A percentile compares a stretch with the other conserved stretches of the same genome.
Conservation (phyloP, 352 stramenopile species). For the Thalassiosira ordinaria region DNA sequence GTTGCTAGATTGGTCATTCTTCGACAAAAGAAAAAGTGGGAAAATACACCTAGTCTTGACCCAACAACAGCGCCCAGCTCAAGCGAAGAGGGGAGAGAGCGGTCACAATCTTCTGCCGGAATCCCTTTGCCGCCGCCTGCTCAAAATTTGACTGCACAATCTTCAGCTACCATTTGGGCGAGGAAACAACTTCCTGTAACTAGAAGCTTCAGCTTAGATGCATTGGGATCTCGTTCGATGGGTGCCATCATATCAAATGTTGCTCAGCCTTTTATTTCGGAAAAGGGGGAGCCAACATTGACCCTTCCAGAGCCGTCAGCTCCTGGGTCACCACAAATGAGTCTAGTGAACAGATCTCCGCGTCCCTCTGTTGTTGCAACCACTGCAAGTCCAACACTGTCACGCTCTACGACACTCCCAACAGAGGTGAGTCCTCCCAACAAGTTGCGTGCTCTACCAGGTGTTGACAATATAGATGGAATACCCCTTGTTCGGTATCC, state of each 20-base stretch:
- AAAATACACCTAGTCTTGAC: constrained; percentile 42
- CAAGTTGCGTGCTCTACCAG: neutral
- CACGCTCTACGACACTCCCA: constrained; percentile 14
- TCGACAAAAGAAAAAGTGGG: constrained; percentile 61
- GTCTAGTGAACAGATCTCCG: neutral
- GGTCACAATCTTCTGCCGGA: constrained; percentile 24
- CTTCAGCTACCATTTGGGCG: constrained; percentile 28
- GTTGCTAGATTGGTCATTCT: constrained; percentile 55
- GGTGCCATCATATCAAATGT: constrained; percentile 4
- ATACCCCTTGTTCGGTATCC: constrained; percentile 85
- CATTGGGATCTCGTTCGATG: constrained; percentile 32
- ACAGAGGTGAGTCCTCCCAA: neutral
- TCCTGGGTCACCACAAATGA: neutral
- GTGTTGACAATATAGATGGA: constrained; percentile 70
- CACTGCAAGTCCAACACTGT: constrained; percentile 17
- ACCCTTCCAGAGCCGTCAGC: constrained; percentile 10
- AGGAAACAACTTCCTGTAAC: constrained; percentile 25
- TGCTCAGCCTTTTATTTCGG: constrained; percentile 24
- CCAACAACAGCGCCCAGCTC: constrained; percentile 37
- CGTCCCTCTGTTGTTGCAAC: neutral
- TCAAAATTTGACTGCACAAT: constrained; percentile 22
- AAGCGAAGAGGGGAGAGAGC: constrained; percentile 41
- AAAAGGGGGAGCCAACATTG: constrained; percentile 21
- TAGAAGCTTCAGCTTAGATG: constrained; percentile 56
- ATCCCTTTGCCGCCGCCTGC: constrained; percentile 20